Evolutionary conservation across 257 asterid genomes (phyloP).

Genomic region (Solanum chilense): DNA sequence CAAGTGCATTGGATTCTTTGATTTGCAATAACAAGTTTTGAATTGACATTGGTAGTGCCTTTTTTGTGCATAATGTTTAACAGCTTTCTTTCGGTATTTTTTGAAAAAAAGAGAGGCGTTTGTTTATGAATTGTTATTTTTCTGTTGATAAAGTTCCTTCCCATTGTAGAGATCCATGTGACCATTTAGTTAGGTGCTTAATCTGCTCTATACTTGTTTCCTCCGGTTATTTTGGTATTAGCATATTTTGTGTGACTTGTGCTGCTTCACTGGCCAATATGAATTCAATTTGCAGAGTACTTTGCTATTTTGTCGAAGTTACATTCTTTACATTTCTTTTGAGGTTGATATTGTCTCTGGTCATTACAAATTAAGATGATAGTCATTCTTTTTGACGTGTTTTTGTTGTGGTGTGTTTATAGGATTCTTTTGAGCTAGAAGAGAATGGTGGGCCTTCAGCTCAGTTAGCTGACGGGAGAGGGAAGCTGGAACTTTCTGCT

Average conservation of each 20-base stretch:
- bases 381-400: not conserved
- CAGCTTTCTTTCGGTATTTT: not conserved
- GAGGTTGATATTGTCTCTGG: not conserved
- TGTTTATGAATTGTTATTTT: not conserved
- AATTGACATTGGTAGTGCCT: not conserved
- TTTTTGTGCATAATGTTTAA: not conserved
- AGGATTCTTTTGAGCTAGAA: constrained; percentile 48
- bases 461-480: constrained; percentile 16
- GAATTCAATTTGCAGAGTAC: not conserved
- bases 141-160: not conserved
- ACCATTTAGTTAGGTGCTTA: not conserved
- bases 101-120: not conserved
- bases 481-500: constrained; percentile 5
- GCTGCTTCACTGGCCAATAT: not conserved
- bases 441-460: constrained; percentile 39
- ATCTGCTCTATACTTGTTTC: not conserved
- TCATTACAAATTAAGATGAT: not conserved
- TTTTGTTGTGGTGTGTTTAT: not conserved
- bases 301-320: not conserved
- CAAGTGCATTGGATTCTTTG: not conserved
- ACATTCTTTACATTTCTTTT: not conserved
- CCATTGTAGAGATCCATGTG: not conserved
- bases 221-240: not conserved
- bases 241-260: not conserved
- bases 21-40: not conserved